Evolutionary conservation across 345 rosid genomes (phyloP), one percentile per base, ranked within the genome.

Genomic region (Streptanthus diversifolius): DNA sequence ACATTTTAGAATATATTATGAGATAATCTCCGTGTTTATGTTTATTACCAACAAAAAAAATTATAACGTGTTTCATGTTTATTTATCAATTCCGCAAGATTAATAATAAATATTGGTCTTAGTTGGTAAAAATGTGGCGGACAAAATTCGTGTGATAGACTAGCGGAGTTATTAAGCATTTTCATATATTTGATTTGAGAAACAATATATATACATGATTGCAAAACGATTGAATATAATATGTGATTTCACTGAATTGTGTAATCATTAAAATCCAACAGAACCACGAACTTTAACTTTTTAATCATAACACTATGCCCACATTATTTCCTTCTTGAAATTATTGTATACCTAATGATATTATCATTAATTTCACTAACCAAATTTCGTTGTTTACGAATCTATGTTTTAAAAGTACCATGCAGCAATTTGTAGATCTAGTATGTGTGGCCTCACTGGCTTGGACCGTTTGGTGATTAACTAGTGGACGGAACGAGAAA

Each of bases 401-500:
- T 27, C 30, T 25, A 48, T 48, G 68, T 25, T 12, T 47, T 49
- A 32, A 56, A 4, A 37, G 13, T 25, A 72, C 43, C 36, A 18
- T 10, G 30, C 44, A 43, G 43, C 7, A 21, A 17, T 13, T 18
- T 18, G 56, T 41, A 48, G 18, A 15, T 8, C 10, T 52, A 53
- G 63, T 32, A 43, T 30, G 33, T 17, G 40, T 22, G 3, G 3
- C 25, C 3, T 22, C 25, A 22, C 25, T 57, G 33, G 51, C 10
- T 17, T 47, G 33, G 33, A 49, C 30, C 8, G 30, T 49, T 49
- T 11, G 30, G 8, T 11, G 15, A 49, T 49, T 66, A 22, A 59
- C 15, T 30, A 39, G 25, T 67, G 47, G 73, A 39, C 73, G 63
- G 65, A 49, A 66, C 21, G 15, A 68, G 29, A 55, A 73, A 72